Conservation (phyloP, 208 protist genomes). For the Angomonas deanei region DNA sequence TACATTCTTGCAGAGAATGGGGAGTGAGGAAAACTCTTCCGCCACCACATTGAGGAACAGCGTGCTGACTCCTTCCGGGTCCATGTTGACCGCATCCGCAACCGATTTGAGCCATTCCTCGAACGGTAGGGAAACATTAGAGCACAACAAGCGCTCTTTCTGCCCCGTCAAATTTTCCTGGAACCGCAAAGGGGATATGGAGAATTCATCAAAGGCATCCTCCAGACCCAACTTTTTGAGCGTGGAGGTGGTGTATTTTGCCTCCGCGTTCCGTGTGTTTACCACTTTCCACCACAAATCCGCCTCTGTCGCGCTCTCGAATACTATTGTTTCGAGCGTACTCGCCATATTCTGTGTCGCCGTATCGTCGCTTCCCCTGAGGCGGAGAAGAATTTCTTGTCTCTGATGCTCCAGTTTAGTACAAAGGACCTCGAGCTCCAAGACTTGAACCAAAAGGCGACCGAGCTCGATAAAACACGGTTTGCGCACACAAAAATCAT, state of each 20-base stretch:
- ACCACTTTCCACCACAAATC: constrained; percentile 52
- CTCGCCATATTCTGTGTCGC: constrained; percentile 56
- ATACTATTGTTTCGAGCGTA: constrained; percentile 50
- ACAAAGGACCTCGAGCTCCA: constrained; percentile 76
- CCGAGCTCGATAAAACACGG: constrained; percentile 83
- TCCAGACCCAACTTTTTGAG: constrained; percentile 60
- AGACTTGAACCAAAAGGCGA: constrained; percentile 63
- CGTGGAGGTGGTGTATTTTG: too few species aligned
- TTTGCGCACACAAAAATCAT: constrained; percentile 53
- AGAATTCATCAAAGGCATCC: constrained; percentile 78
- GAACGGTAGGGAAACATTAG: constrained; percentile 28
- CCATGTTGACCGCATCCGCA: constrained; percentile 16
- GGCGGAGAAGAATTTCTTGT: constrained; percentile 50
- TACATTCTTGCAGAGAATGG: constrained; percentile 54
- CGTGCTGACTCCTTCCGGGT: constrained; percentile 29
- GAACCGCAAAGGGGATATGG: constrained; percentile 66
- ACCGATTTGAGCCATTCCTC: constrained; percentile 57
- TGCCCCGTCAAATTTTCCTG: constrained; percentile 67
- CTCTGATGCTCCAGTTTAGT: constrained; percentile 60
- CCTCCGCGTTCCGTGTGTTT: too few species aligned
- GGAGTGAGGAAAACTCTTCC: constrained; percentile 68
- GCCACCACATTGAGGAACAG: constrained; percentile 78
- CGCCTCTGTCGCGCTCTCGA: constrained; percentile 64
- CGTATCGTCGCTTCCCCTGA: constrained; percentile 53
- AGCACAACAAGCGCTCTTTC: constrained; percentile 41